Evolutionary conservation across 1,139 yeast genomes (phyloP).

Genomic region (Magnusiomyces paraingens): DNA sequence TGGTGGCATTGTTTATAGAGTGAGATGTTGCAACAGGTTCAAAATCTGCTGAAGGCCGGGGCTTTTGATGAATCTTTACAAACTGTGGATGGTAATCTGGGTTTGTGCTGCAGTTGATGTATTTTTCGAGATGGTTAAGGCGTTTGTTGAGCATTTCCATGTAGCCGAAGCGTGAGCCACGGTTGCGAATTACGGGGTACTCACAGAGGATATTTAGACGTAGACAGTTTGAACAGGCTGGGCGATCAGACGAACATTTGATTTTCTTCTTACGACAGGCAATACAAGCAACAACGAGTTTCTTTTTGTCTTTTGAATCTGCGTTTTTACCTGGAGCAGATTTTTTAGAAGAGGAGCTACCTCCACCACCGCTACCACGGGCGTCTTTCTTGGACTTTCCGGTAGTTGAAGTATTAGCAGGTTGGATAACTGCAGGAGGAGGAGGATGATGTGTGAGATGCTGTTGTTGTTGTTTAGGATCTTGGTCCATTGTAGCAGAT

Average conservation of each 20-base stretch:
- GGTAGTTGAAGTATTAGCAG: not conserved
- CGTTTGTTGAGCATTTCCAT: slow-evolving; percentile 32
- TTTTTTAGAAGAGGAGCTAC: not conserved
- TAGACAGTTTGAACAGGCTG: slow-evolving; percentile 36
- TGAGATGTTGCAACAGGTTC: slow-evolving; percentile 1
- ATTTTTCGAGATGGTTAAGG: slow-evolving; percentile 28
- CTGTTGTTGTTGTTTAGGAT: too few species aligned
- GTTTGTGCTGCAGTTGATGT: slow-evolving; percentile 19
- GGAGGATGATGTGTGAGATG: too few species aligned
- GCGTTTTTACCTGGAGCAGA: not conserved
- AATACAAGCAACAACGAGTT: slow-evolving; percentile 34
- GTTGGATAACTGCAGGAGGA: too few species aligned
- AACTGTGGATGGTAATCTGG: slow-evolving; percentile 15
- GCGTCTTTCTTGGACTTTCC: not conserved
- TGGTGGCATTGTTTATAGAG: not conserved
- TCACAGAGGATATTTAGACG: slow-evolving; percentile 33
- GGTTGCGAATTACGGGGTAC: slow-evolving; percentile 33
- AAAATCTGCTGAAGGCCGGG: slow-evolving; percentile 5
- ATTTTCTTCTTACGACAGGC: slow-evolving; percentile 36
- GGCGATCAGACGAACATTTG: slow-evolving; percentile 35
- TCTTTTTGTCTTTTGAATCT: slow-evolving; percentile 22
- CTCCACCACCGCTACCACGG: not conserved
- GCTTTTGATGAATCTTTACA: slow-evolving; percentile 14
- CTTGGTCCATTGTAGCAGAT: too few species aligned
- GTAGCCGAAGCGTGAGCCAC: slow-evolving; percentile 37